A percentile compares a stretch with the other conserved stretches of the same genome.
These are phyloP conservation scores for Hymenoscyphus infarciens DNA, from an alignment of 2,329 filamentous ascomycete genomes.

Conservation along the genomic window DNA sequence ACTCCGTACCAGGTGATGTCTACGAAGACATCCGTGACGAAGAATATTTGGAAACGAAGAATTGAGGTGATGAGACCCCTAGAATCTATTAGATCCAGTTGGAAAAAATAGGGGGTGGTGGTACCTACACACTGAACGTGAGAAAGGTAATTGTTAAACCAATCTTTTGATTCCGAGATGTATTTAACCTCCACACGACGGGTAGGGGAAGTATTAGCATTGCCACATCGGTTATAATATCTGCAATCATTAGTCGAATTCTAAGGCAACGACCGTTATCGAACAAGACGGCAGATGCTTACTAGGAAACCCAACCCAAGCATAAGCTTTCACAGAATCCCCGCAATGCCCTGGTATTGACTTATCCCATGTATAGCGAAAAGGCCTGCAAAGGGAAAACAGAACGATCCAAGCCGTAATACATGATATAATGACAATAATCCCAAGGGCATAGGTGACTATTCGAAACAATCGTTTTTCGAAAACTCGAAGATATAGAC, in stretches of 20 bases:
- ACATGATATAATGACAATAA: conserved; percentile 8
- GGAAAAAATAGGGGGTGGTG: background rate
- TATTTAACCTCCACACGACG: conserved; percentile 44
- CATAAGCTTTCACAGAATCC: background rate
- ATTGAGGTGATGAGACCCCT: conserved; percentile 16
- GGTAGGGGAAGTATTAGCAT: conserved; percentile 44
- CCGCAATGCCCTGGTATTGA: conserved; percentile 13
- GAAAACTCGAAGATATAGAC: conserved; percentile 22
- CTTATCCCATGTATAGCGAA: conserved; percentile 22
- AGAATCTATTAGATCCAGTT: background rate
- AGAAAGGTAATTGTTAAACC: conserved; percentile 43
- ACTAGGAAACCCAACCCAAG: conserved; percentile 3
- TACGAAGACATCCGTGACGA: conserved; percentile 2
- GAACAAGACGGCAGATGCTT: background rate
- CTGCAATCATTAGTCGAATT: conserved; percentile 30
- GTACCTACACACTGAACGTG: conserved; percentile 42
- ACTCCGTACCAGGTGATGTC: conserved; percentile 12
- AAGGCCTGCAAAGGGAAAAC: conserved; percentile 19
- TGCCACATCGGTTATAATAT: conserved; percentile 45
- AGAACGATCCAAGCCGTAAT: conserved; percentile 14
- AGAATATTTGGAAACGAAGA: conserved; percentile 13
- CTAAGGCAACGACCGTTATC: background rate
- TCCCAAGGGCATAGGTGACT: conserved; percentile 12
- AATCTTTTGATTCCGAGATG: conserved; percentile 41
- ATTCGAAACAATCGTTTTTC: conserved; percentile 14